These are phyloP conservation scores for Clonostachys sp. DNA, from an alignment of 2,329 filamentous ascomycete species.

Conservation along the genomic window DNA sequence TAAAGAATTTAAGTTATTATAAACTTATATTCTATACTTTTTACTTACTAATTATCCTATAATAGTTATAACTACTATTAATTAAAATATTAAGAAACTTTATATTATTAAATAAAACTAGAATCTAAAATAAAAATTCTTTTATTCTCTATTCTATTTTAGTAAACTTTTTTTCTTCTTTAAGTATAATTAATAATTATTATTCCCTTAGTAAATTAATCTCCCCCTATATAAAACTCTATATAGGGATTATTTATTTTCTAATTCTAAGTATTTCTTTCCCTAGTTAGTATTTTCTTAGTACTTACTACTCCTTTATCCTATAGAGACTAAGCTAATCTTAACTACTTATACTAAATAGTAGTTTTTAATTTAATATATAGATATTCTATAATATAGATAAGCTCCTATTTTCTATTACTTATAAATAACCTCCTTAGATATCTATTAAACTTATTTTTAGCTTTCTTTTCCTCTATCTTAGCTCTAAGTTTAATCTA, in stretches of 20 bases:
- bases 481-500: background rate
- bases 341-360: background rate
- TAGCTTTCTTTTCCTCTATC: background rate
- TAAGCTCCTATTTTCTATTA: background rate
- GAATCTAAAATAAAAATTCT: background rate
- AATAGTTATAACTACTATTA: background rate
- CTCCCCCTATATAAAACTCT: background rate
- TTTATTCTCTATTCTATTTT: background rate
- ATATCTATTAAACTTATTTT: background rate
- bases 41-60: too few relatives aligned
- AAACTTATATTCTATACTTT: too few relatives aligned
- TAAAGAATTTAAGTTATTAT: too few relatives aligned
- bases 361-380: background rate
- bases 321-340: background rate
- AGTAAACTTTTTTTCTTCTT: background rate
- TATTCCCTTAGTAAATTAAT: background rate
- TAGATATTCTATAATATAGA: background rate
- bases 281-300: background rate
- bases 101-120: background rate
- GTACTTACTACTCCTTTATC: background rate
- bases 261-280: too few relatives aligned
- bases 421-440: background rate
- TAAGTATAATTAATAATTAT: background rate
- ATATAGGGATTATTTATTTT: background rate
- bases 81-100: background rate